These are phyloP conservation scores for Nannizziopsis arthrosporioides DNA, from an alignment of 2,329 filamentous ascomycete species.

Conservation along the genomic window DNA sequence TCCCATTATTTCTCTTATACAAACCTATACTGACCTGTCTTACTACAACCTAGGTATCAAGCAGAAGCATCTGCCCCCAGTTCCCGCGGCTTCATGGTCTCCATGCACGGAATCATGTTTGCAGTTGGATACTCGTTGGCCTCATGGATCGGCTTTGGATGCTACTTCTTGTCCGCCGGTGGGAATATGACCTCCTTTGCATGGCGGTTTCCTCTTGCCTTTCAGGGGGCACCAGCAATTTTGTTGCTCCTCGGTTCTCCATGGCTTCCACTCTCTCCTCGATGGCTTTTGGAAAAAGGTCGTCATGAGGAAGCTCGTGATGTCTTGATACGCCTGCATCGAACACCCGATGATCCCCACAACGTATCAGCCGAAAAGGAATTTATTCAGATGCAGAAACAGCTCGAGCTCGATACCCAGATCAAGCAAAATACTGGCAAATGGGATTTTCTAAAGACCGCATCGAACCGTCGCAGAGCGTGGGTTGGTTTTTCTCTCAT, in stretches of 20 bases:
- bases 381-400: constrained; percentile 37
- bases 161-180: constrained; percentile 27
- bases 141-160: constrained; percentile 34
- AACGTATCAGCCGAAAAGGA: constrained; percentile 29
- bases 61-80: constrained; percentile 31
- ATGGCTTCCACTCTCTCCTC: constrained; percentile 34
- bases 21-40: not conserved
- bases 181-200: constrained; percentile 26
- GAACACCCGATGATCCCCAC: constrained; percentile 29
- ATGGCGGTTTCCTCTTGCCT: constrained; percentile 39
- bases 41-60: constrained; percentile 20
- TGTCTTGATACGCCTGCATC: constrained; percentile 36
- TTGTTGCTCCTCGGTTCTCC: constrained; percentile 30
- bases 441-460: constrained; percentile 35
- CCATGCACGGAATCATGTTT: constrained; percentile 33
- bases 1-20: not conserved
- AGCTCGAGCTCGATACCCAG: constrained; percentile 32
- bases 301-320: constrained; percentile 30
- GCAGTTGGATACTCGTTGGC: constrained; percentile 32
- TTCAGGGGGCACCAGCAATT: constrained; percentile 33
- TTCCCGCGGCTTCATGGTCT: constrained; percentile 32
- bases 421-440: constrained; percentile 23
- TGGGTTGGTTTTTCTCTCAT: constrained; percentile 33
- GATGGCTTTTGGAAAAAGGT: constrained; percentile 36
- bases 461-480: constrained; percentile 31